Conservation (phyloP, 164 flowering plant genomes). For the Vitis labrusca region DNA sequence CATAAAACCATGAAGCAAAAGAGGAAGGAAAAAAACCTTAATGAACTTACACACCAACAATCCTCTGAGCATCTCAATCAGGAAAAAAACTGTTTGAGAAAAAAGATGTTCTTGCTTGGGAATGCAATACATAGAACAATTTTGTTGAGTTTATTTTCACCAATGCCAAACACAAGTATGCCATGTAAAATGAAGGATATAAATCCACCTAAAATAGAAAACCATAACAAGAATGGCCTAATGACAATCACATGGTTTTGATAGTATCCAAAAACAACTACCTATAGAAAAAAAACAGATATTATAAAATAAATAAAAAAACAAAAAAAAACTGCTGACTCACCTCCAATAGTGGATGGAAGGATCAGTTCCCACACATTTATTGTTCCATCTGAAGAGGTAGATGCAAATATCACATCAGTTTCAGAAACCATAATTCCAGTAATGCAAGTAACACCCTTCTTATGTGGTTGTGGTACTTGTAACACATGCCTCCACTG, state of each 20-base stretch:
- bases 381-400: slow-evolving; percentile 85
- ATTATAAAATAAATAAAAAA: no score
- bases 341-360: slow-evolving; percentile 62
- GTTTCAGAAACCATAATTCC: slow-evolving; percentile 61
- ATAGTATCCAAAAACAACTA: no score
- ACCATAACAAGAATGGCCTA: background rate
- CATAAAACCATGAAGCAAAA: background rate
- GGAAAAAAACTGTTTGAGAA: background rate
- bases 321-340: slow-evolving; percentile 9
- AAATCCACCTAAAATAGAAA: background rate
- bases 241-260: no score
- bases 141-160: background rate
- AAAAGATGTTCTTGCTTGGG: background rate
- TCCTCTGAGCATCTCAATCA: background rate
- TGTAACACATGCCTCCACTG: slow-evolving; percentile 87
- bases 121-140: background rate
- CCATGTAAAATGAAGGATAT: background rate
- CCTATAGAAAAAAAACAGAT: no score
- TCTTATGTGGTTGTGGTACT: slow-evolving; percentile 72
- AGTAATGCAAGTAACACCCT: slow-evolving; percentile 91
- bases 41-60: background rate
- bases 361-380: slow-evolving; percentile 66
- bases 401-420: slow-evolving; percentile 72
- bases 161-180: background rate
- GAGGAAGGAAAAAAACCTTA: background rate